Conservation (phyloP, 768 basidiomycete genomes). For the Tubosaeta sp. region DNA sequence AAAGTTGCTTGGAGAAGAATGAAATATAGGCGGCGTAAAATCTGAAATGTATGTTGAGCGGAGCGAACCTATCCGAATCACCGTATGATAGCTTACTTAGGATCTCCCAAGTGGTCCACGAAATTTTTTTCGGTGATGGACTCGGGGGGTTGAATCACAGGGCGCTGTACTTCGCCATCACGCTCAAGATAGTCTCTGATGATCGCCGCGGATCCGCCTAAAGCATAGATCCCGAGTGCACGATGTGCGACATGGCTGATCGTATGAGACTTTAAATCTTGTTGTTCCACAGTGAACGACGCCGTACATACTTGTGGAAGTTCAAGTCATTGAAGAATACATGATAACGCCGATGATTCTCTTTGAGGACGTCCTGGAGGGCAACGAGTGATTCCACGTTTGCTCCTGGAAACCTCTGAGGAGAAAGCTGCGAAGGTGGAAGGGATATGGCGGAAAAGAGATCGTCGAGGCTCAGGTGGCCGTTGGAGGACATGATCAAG, state of each 20-base stretch:
- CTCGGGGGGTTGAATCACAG: slow-evolving; percentile 21
- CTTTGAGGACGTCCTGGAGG: slow-evolving; percentile 36
- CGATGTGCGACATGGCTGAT: slow-evolving; percentile 29
- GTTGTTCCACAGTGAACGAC: neutral
- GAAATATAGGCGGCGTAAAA: slow-evolving; percentile 25
- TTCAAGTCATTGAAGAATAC: slow-evolving; percentile 43
- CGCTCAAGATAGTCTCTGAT: slow-evolving; percentile 25
- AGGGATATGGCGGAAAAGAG: slow-evolving; percentile 25
- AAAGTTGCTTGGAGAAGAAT: slow-evolving; percentile 22
- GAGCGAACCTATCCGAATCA: neutral
- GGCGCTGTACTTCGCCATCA: slow-evolving; percentile 20
- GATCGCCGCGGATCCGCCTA: slow-evolving; percentile 21
- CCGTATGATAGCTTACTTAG: slow-evolving; percentile 13
- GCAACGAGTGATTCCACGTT: slow-evolving; percentile 18
- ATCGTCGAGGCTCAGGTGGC: slow-evolving; percentile 9
- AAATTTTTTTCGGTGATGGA: slow-evolving; percentile 23
- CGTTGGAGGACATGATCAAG: slow-evolving; percentile 10
- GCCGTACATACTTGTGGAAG: slow-evolving; percentile 47
- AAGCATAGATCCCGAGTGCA: slow-evolving; percentile 25
- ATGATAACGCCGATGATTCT: slow-evolving; percentile 46
- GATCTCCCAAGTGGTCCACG: slow-evolving; percentile 22
- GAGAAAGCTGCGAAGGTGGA: slow-evolving; percentile 23
- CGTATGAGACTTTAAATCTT: neutral
- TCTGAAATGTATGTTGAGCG: slow-evolving; percentile 3
- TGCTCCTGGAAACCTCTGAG: slow-evolving; percentile 27